Conservation (phyloP, 2,329 filamentous ascomycete species). For the Boeremia lycopersici region DNA sequence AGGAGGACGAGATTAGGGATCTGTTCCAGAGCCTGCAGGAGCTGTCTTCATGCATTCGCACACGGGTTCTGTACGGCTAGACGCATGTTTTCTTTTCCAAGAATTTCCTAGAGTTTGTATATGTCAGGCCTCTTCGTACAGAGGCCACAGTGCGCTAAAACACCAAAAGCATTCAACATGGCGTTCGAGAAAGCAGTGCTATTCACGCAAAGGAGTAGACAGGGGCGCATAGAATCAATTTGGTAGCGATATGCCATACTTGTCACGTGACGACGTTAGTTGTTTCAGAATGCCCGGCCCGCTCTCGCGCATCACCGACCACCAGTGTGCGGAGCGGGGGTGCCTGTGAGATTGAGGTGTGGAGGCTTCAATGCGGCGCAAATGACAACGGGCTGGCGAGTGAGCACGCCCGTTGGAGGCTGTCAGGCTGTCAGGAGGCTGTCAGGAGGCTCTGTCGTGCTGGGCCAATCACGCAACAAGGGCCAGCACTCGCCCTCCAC, state of each 20-base stretch:
- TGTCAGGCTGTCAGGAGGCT: background rate
- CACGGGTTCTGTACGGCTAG: constrained; percentile 52
- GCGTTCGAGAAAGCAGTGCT: constrained; percentile 27
- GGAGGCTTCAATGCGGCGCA: constrained; percentile 3
- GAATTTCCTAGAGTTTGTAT: constrained; percentile 45
- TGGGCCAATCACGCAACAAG: background rate
- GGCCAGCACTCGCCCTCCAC: background rate
- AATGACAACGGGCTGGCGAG: constrained; percentile 3
- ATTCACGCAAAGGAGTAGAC: background rate
- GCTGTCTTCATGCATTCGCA: constrained; percentile 65
- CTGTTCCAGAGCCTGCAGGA: constrained; percentile 83
- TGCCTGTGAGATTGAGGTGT: constrained; percentile 4
- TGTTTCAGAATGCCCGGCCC: constrained; percentile 11
- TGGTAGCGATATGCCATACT: constrained; percentile 1
- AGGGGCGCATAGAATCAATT: background rate
- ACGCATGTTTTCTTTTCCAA: background rate
- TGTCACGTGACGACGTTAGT: constrained; percentile 3
- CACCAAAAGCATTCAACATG: constrained; percentile 47
- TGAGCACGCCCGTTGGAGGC: background rate
- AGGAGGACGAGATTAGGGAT: constrained; percentile 79
- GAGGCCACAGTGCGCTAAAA: background rate
- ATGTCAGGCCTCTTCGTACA: constrained; percentile 7
- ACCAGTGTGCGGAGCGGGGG: constrained; percentile 10
- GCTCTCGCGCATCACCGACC: constrained; percentile 1
- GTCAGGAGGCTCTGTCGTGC: background rate